Evolutionary conservation across 2,329 filamentous ascomycete genomes (phyloP), one percentile per base, ranked within the genome.

Genomic region (Helminthosporium solani): DNA sequence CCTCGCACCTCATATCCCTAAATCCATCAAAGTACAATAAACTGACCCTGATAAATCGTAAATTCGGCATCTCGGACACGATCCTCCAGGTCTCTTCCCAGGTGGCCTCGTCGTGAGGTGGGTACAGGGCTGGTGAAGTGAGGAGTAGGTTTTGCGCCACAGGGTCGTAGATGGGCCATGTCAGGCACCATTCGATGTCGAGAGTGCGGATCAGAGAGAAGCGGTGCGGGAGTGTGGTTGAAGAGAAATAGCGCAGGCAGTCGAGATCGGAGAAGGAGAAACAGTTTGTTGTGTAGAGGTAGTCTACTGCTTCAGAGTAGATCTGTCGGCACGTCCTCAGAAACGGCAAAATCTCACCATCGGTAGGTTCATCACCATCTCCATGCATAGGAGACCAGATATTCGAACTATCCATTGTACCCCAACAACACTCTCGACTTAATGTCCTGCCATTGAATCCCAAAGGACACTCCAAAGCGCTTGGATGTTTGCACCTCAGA

Each of bases 291-390:
- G 52, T 43, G 33, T 61, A 61, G 21, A 59, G 46, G 35, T 46
- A 40, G 8, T 48, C 27, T 15, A 61, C 53, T 8, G 58, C 38
- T 43, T 61, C 58, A 16, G 54, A 56, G 40, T 61, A 61, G 33
- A 56, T 48, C 27, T 58, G 56, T 11, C 69, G 63, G 43, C 61
- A 70, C 16, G 57, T 57, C 15, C 69, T 60, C 20, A 74, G 54
- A 23, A 64, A 61, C 12, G 69, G 60, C 15, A 70, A 47, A 2
- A 73, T 59, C 11, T 68, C 33, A 3, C 54, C 56, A 21, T 59
- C 54, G 1, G 54, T 57, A n/a, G 44, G 44, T 19, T 57, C 49
- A 1, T 42, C 42, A 9, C 27, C 25, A 6, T 37, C 41, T 7
- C 50, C 56, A 19, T 25, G 42, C 30, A 31, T 30, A 2, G 49